These are phyloP conservation scores for Eucalyptus cloeziana DNA, from an alignment of 345 rosid genomes.

Conservation along the genomic window DNA sequence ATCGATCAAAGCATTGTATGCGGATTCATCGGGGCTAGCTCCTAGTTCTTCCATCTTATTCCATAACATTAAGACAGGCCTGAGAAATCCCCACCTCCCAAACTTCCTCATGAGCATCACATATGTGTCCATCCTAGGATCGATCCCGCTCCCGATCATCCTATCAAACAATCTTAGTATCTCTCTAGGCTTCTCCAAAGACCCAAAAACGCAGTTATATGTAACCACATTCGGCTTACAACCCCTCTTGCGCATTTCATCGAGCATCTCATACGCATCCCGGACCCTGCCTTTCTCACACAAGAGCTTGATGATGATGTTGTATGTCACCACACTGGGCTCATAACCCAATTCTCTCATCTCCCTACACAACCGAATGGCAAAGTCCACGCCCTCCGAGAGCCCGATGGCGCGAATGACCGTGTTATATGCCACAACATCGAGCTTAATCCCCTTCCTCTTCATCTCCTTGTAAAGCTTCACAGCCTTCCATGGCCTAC, in stretches of 20 bases:
- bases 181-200: conserved; percentile 57
- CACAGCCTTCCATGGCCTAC: conserved; percentile 86
- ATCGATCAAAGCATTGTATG: conserved; percentile 83
- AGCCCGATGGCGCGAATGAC: conserved; percentile 57
- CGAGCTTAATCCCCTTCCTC: conserved; percentile 51
- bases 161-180: conserved; percentile 55
- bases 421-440: conserved; percentile 75
- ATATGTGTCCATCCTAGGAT: conserved; percentile 71
- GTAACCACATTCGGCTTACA: conserved; percentile 50
- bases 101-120: conserved; percentile 96
- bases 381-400: conserved; percentile 67
- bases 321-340: conserved; percentile 69
- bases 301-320: conserved; percentile 60
- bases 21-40: conserved; percentile 63
- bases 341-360: conserved; percentile 76
- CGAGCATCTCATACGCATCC: conserved; percentile 55
- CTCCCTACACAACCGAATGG: conserved; percentile 51
- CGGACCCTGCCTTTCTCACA: conserved; percentile 60
- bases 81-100: conserved; percentile 96
- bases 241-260: conserved; percentile 52
- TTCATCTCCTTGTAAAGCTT: conserved; percentile 81
- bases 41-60: conserved; percentile 66
- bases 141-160: conserved; percentile 63
- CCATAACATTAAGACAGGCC: conserved; percentile 69
- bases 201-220: conserved; percentile 59